Conservation (phyloP, 78 protist species). For the Dictyostelium brefeldianum region DNA sequence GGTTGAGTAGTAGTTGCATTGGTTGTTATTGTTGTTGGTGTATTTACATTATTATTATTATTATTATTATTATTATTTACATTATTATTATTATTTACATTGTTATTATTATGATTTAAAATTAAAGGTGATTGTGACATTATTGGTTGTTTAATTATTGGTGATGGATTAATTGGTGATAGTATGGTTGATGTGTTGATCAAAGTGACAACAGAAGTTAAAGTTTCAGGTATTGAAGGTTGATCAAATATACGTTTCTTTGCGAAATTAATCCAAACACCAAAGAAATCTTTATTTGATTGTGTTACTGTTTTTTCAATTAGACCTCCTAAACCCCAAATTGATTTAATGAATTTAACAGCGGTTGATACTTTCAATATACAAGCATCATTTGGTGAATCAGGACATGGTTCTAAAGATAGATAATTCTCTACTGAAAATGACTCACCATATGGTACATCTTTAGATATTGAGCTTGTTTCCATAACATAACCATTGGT, state of each 20-base stretch:
- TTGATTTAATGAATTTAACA: slow-evolving; percentile 56
- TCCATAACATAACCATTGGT: slow-evolving; percentile 75
- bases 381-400: slow-evolving; percentile 3
- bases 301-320: slow-evolving; percentile 71
- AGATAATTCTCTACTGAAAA: slow-evolving; percentile 68
- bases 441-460: slow-evolving; percentile 70
- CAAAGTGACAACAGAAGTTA: not conserved
- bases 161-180: not conserved
- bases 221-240: slow-evolving; percentile 4
- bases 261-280: slow-evolving; percentile 52
- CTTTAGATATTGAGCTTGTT: slow-evolving; percentile 44
- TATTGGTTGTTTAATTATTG: not conserved
- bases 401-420: slow-evolving; percentile 31
- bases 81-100: slow-evolving; percentile 17
- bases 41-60: slow-evolving; percentile 8
- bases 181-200: not conserved
- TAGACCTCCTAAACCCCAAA: slow-evolving; percentile 53
- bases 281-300: slow-evolving; percentile 74
- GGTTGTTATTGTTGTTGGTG: too few species aligned
- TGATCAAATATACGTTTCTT: slow-evolving; percentile 1
- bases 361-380: slow-evolving; percentile 49
- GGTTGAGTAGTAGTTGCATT: not conserved
- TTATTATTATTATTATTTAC: slow-evolving; percentile 27
- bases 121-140: not conserved
- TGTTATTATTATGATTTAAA: not conserved